Conservation (phyloP, 371 early-diverging fungal species). For the Basidiobolus meristosporus region DNA sequence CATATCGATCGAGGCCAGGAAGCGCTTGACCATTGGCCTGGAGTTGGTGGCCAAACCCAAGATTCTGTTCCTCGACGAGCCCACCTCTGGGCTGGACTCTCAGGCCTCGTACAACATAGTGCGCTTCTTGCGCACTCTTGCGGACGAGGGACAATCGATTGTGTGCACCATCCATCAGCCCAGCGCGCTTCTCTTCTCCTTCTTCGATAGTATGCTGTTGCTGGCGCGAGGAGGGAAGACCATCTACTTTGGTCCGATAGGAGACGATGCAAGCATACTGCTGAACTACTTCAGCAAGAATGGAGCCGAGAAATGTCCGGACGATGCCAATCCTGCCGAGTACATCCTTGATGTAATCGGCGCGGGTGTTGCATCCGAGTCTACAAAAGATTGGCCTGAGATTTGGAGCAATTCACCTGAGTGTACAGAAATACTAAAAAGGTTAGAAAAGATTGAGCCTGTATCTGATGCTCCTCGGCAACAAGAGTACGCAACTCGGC, state of each 20-base stretch:
- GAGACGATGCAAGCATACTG: constrained; percentile 24
- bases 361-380: too few relatives aligned
- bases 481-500: too few relatives aligned
- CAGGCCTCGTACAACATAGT: constrained; percentile 50
- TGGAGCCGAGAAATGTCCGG: constrained; percentile 32
- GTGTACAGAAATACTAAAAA: too few relatives aligned
- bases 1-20: constrained; percentile 40
- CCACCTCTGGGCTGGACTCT: constrained; percentile 53
- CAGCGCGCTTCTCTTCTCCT: constrained; percentile 52
- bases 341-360: constrained; percentile 44
- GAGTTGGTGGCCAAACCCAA: constrained; percentile 53
- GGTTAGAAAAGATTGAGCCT: too few relatives aligned
- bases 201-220: constrained; percentile 60
- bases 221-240: constrained; percentile 59
- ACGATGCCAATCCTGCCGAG: constrained; percentile 45
- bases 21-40: constrained; percentile 37
- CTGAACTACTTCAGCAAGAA: constrained; percentile 37
- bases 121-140: constrained; percentile 45
- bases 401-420: too few relatives aligned
- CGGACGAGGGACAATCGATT: constrained; percentile 39
- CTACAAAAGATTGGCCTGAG: too few relatives aligned
- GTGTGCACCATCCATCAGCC: constrained; percentile 80
- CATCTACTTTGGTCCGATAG: constrained; percentile 62
- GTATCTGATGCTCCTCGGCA: too few relatives aligned
- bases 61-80: constrained; percentile 68